These are phyloP conservation scores for Arthromyces matolae DNA, from an alignment of 768 basidiomycete species.

Conservation along the genomic window DNA sequence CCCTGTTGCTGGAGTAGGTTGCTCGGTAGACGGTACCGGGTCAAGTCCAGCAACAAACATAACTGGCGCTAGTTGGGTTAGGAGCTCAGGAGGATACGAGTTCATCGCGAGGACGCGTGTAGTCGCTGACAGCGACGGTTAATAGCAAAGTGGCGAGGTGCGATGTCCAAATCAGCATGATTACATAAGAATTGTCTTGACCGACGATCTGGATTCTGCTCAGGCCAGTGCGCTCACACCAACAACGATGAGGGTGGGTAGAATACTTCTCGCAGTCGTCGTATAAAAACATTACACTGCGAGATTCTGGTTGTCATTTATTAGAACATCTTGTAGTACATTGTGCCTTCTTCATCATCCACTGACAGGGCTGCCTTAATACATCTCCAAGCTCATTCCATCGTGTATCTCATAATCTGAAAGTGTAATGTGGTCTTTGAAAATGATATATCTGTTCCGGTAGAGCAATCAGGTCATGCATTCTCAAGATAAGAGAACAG, in stretches of 20 bases:
- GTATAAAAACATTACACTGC: background rate
- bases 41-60: constrained; percentile 94
- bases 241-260: too few relatives aligned
- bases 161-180: background rate
- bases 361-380: constrained; percentile 36
- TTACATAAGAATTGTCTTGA: too few relatives aligned
- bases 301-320: too few relatives aligned
- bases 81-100: constrained; percentile 86
- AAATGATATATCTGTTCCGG: constrained; percentile 82
- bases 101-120: constrained; percentile 79
- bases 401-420: constrained; percentile 91
- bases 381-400: constrained; percentile 93
- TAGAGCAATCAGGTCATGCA: background rate
- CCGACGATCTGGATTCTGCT: background rate
- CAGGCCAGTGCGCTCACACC: too few relatives aligned
- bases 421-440: constrained; percentile 94
- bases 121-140: constrained; percentile 1
- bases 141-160: too few relatives aligned
- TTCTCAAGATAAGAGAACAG: background rate
- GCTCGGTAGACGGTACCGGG: constrained; percentile 21
- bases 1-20: constrained; percentile 16
- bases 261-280: constrained; percentile 1
- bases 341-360: background rate
- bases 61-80: constrained; percentile 85
- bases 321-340: too few relatives aligned